These are phyloP conservation scores for Flaveria robusta DNA, from an alignment of 129 eudicot genomes.

Conservation along the genomic window DNA sequence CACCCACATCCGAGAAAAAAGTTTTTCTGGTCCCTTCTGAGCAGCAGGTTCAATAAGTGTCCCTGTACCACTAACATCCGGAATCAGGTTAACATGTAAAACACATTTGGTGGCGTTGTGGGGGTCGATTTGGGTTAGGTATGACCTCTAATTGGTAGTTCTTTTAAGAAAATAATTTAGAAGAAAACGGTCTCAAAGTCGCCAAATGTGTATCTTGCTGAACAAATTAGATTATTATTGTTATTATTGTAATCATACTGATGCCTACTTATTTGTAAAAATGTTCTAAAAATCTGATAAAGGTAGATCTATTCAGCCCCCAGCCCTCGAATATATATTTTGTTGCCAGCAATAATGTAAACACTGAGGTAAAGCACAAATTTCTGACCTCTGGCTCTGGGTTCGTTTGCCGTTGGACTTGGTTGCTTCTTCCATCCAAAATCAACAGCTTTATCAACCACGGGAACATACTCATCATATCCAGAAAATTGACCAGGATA, in stretches of 20 bases:
- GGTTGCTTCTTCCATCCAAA: constrained; percentile 77
- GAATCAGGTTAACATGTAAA: constrained; percentile 1
- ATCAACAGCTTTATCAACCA: constrained; percentile 97
- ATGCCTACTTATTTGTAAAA: neutral
- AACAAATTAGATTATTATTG: neutral
- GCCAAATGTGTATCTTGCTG: neutral
- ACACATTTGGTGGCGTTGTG: neutral
- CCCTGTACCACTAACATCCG: constrained; percentile 40
- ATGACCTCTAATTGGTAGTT: neutral
- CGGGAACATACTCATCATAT: constrained; percentile 91
- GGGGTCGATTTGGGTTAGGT: neutral
- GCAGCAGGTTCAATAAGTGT: constrained; percentile 43
- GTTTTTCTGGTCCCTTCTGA: constrained; percentile 56
- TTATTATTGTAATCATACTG: neutral
- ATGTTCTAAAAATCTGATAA: neutral
- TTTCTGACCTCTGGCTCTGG: constrained; percentile 61
- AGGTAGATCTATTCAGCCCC: neutral
- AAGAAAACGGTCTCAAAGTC: neutral
- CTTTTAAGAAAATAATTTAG: neutral
- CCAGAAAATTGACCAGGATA: constrained; percentile 61
- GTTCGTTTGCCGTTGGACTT: constrained; percentile 43
- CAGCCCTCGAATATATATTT: neutral
- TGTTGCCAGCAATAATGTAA: neutral
- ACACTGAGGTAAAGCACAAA: neutral
- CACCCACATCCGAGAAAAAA: constrained; percentile 47